Base-by-base conservation (phyloP, 2,329 filamentous ascomycete genomes). In the Paecilomyces dactylethromorphus region DNA sequence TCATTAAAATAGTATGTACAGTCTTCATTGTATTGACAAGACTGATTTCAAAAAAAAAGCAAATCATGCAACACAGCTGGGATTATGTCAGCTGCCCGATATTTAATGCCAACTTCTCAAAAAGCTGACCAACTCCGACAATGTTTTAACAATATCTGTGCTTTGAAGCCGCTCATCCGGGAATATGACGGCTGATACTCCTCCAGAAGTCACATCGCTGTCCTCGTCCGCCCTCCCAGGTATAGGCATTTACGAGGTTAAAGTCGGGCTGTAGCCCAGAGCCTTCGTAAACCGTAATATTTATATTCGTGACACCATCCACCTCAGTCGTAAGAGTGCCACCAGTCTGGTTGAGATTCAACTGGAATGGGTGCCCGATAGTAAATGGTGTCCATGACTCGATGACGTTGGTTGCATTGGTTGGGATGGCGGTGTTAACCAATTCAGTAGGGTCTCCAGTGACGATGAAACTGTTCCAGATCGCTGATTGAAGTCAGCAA, bases 191-290 rank as follows among this genome's bases (percentile, higher is more conserved):
- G 11, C 50, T 52, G 6, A 52, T 26, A 24, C 21, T 52, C 22
- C 50, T 18, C 80, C 79, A 82, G 53, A 81, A 76, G 26, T 76
- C 74, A 62, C 80, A 82, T 56, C 80, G 69, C 33, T 63, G 61
- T 0, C 80, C 79, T 35, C 80, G 67, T 0, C 77, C 78, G 0
- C 73, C 79, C 58, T 82, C 80, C 80, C 79, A 82, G 2, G 68
- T 69, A 61, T 72, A 76, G 0, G 74, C 79, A 61, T 80, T 69
- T 6, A 74, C 76, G 21, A 81, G 51, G 0, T 62, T 67, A 58
- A 82, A 72, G 3, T 69, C 61, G 54, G 79, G 78, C 26, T 68
- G 64, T 26, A 75, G 65, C 54, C 63, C 74, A 58, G 65, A 66
- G 4, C 64, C 62, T 59, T 66, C 61, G 64, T 64, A 63, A 67